Evolutionary conservation across 805 yeast species (phyloP).

Genomic region (Yarrowia sp.): DNA sequence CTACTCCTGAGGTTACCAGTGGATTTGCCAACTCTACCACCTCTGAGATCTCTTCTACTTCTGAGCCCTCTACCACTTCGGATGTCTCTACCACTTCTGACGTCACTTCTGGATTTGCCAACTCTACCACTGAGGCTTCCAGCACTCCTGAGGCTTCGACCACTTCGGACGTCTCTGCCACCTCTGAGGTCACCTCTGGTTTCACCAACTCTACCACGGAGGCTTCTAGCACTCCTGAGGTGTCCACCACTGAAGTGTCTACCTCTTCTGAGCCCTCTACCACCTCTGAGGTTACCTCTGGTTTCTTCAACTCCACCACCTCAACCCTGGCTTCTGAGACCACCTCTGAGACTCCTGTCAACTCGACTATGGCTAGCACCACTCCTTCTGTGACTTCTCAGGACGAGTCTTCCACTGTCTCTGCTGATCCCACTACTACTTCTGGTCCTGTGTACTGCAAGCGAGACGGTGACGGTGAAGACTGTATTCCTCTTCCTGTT

Average conservation of each 20-base stretch:
- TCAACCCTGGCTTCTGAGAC: not conserved
- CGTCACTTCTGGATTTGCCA: too few relatives aligned
- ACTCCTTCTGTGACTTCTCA: not conserved
- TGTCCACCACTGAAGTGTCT: not conserved
- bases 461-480: not conserved
- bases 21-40: not conserved
- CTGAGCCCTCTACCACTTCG: too few relatives aligned
- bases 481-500: not conserved
- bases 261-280: not conserved
- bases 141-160: too few relatives aligned
- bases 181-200: not conserved
- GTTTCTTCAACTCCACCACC: not conserved
- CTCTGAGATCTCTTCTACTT: not conserved
- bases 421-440: not conserved
- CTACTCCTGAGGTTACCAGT: not conserved
- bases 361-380: not conserved
- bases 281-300: not conserved
- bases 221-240: too few relatives aligned
- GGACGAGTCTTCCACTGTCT: not conserved
- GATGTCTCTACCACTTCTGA: too few relatives aligned
- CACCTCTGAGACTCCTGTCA: not conserved
- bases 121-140: not conserved
- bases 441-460: slow-evolving; percentile 1
- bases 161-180: not conserved
- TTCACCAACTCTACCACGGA: too few relatives aligned